Conservation (phyloP, 2,329 filamentous ascomycete genomes). For the Chrysoporthe cubensis region DNA sequence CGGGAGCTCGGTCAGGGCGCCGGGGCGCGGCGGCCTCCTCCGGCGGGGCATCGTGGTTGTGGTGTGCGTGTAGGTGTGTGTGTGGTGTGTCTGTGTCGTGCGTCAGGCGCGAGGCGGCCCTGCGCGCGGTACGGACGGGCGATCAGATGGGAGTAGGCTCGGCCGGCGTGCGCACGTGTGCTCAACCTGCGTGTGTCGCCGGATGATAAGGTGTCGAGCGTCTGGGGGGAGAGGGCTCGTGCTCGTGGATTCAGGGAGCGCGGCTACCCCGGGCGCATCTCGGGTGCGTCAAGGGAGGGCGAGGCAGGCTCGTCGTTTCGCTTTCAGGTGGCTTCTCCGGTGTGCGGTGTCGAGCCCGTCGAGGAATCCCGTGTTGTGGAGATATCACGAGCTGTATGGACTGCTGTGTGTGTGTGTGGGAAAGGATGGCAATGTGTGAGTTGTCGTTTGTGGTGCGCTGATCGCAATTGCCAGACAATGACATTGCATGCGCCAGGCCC, state of each 20-base stretch:
- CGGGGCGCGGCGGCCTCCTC: conserved; percentile 61
- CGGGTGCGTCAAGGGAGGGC: neutral
- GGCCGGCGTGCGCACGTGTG: too few species aligned
- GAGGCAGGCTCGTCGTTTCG: too few species aligned
- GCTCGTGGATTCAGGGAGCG: conserved; percentile 1
- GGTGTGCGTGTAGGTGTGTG: neutral
- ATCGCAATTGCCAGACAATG: conserved; percentile 1
- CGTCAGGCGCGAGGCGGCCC: neutral
- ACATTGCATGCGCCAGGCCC: conserved; percentile 4
- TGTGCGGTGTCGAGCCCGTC: too few species aligned
- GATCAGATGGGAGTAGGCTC: neutral
- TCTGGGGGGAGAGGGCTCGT: neutral
- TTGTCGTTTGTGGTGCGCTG: neutral
- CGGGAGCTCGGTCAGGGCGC: conserved; percentile 64
- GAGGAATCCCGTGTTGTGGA: too few species aligned
- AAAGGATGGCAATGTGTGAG: neutral
- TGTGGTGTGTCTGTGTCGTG: neutral
- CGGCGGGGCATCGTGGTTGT: conserved; percentile 54
- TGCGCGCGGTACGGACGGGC: neutral
- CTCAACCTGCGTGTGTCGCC: neutral
- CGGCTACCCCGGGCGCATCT: conserved; percentile 20
- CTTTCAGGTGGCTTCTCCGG: too few species aligned
- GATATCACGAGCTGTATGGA: too few species aligned
- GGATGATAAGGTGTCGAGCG: neutral
- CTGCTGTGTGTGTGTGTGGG: neutral